Base-by-base conservation (phyloP, 2,329 filamentous ascomycete genomes). In the Exophiala bonariae region DNA sequence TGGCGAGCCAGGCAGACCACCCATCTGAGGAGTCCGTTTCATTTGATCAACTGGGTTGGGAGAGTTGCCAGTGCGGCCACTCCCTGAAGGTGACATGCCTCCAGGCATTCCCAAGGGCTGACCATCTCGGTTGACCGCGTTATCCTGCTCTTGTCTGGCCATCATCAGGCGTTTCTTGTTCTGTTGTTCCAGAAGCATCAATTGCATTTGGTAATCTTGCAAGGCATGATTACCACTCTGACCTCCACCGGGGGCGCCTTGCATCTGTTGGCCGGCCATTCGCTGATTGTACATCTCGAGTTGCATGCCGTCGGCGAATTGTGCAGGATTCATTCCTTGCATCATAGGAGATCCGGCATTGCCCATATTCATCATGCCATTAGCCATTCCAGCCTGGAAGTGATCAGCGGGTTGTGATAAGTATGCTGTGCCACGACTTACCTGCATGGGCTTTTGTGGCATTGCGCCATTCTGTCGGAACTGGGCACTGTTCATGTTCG, bases 301-400 rank as follows among this genome's bases (percentile, higher is more conserved):
- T 28, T 65, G 66, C 57, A 71, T 66, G 57, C 49, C 48, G 33
- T 56, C 47, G n/a, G 47, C 39, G 35, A 55, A 66, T 55, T 72
- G 69, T 42, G 62, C 81, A 58, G 90, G 85, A 51, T 85, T 81
- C 62, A 85, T 86, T 61, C 82, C 82, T 41, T 78, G 73, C 73
- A 93, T 87, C 84, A 96, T 87, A 34, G 87, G 87, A 40, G 90
- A 93, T 57, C 85, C 85, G 73, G 93, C 88, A 42, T 73, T 66
- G 58, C 81, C 84, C 76, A 61, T 81, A 70, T 77, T 81, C 70
- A 76, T 76, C 71, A 82, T 78, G 68, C 79, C 76, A 86, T 83
- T 89, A 59, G 83, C 83, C 79, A 91, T 86, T 67, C 49, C 50
- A 40, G 82, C 81, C 89, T 87, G 68, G 84, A 86, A 66, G 86